Percentiles rank a stretch among this genome's conserved stretches.
These are phyloP conservation scores for Epichloe bromicola DNA, from an alignment of 2,329 filamentous ascomycete genomes.

Conservation along the genomic window DNA sequence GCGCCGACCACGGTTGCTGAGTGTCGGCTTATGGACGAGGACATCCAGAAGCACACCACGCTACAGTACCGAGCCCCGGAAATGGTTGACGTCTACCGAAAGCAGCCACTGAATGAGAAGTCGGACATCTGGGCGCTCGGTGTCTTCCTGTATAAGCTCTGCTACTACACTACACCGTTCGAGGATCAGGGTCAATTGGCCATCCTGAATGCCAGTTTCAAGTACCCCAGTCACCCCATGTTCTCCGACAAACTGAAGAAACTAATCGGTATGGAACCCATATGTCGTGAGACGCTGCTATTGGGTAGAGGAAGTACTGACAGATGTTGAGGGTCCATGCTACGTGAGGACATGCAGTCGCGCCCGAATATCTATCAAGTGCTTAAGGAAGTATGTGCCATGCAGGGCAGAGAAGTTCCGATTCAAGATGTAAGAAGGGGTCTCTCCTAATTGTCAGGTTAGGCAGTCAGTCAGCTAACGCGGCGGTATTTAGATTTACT, in stretches of 20 bases:
- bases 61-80: slow-evolving; percentile 95
- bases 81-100: slow-evolving; percentile 97
- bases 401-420: slow-evolving; percentile 77
- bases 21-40: slow-evolving; percentile 86
- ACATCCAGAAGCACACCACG: slow-evolving; percentile 93
- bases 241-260: slow-evolving; percentile 87
- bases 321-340: slow-evolving; percentile 58
- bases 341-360: slow-evolving; percentile 64
- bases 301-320: not conserved
- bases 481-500: slow-evolving; percentile 49
- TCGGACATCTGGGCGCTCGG: slow-evolving; percentile 97
- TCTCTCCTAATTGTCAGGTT: not conserved
- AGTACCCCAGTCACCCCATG: slow-evolving; percentile 72
- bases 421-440: slow-evolving; percentile 70
- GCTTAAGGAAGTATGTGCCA: slow-evolving; percentile 69
- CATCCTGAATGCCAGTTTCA: slow-evolving; percentile 90
- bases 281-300: not conserved
- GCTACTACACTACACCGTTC: slow-evolving; percentile 98
- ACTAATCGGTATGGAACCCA: slow-evolving; percentile 56
- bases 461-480: slow-evolving; percentile 4
- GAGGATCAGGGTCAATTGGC: slow-evolving; percentile 96
- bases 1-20: slow-evolving; percentile 80
- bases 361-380: slow-evolving; percentile 94
- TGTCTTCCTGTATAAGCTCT: slow-evolving; percentile 91
- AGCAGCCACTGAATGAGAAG: slow-evolving; percentile 95